phyloP scores from a whole-genome alignment of 768 basidiomycete species.

The Rubroboletus satanas region DNA sequence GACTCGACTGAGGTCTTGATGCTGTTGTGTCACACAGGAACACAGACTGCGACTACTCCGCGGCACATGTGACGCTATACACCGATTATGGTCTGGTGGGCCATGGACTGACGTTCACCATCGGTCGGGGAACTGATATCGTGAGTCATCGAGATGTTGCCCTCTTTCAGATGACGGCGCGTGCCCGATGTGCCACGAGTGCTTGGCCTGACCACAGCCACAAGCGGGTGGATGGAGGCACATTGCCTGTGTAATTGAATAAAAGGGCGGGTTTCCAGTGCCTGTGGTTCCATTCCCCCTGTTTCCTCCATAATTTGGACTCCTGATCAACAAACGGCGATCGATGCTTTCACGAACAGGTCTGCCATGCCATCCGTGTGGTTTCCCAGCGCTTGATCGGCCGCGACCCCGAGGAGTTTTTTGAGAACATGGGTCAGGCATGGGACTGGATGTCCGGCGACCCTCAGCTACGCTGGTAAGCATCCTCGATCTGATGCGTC shows the following conservation, averaged over 20 bases:
- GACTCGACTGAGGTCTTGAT: neutral
- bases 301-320: neutral
- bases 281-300: neutral
- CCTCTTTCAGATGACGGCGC: neutral
- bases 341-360: constrained; percentile 31
- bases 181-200: neutral
- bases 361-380: constrained; percentile 73
- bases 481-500: neutral
- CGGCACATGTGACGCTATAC: constrained; percentile 76
- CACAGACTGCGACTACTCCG: constrained; percentile 90
- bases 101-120: constrained; percentile 90
- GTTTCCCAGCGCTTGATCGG: constrained; percentile 80
- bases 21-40: constrained; percentile 51
- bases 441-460: constrained; percentile 85
- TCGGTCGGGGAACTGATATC: constrained; percentile 90
- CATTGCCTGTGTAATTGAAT: neutral
- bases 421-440: constrained; percentile 81
- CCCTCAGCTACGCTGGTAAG: constrained; percentile 83
- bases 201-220: neutral
- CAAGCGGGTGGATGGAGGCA: neutral
- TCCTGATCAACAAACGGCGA: neutral
- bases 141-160: constrained; percentile 36
- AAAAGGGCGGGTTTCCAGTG: neutral
- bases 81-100: constrained; percentile 66
- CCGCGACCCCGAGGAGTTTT: constrained; percentile 75